phyloP scores from a whole-genome alignment of 1,139 yeast species.

The Candida dubliniensis region DNA sequence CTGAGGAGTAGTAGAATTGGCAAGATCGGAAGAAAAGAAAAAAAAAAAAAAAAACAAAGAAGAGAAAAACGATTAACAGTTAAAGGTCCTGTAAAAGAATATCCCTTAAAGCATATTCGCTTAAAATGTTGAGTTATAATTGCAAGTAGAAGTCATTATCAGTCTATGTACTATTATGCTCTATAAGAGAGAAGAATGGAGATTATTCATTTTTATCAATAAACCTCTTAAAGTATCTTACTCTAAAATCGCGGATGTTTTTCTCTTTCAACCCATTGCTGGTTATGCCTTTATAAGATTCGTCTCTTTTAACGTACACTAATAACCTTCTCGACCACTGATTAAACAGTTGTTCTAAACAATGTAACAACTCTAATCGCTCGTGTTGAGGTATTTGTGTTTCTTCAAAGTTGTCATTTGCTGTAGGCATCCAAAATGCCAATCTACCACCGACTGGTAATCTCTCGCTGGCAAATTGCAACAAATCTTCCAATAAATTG shows the following conservation, averaged over 20 bases:
- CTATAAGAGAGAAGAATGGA: not conserved
- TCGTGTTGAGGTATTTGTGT: conserved; percentile 79
- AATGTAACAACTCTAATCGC: conserved; percentile 65
- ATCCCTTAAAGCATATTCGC: too few species aligned
- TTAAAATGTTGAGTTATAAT: too few species aligned
- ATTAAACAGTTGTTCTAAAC: conserved; percentile 83
- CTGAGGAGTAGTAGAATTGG: too few species aligned
- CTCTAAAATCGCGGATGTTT: conserved; percentile 64
- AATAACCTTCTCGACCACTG: conserved; percentile 89
- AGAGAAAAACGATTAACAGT: too few species aligned
- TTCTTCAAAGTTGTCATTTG: conserved; percentile 80
- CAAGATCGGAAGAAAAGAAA: too few species aligned
- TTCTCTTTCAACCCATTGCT: conserved; percentile 43
- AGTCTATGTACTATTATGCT: not conserved
- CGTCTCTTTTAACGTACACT: conserved; percentile 73
- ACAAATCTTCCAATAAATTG: conserved; percentile 70
- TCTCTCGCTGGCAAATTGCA: conserved; percentile 69
- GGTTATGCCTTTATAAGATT: conserved; percentile 56
- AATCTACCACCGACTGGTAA: conserved; percentile 75
- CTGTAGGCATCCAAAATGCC: conserved; percentile 98
- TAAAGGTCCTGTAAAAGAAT: too few species aligned
- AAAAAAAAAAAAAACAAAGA: too few species aligned
- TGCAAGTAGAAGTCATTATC: too few species aligned
- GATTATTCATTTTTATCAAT: conserved; percentile 29
- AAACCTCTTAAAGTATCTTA: conserved; percentile 75